Evolutionary conservation across 2,329 filamentous ascomycete genomes (phyloP).

Genomic region (Pestalotiopsis sp.): DNA sequence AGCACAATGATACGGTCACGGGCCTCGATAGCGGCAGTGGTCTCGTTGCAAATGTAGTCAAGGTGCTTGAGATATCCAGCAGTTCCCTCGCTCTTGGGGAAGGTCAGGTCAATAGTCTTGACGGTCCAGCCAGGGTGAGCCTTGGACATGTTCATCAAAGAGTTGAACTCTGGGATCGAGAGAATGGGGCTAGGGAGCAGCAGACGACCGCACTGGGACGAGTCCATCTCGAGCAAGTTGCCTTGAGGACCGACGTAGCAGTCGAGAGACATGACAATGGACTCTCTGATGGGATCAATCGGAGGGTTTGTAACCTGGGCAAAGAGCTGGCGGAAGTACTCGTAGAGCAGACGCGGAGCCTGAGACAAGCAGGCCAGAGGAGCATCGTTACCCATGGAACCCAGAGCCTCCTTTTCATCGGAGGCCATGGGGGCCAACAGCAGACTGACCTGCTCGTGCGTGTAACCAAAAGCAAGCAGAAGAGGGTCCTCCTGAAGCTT

Average conservation of each 20-base stretch:
- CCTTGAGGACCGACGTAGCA: conserved; percentile 96
- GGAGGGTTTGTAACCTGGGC: conserved; percentile 97
- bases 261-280: conserved; percentile 96
- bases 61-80: conserved; percentile 85
- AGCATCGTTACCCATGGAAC: conserved; percentile 97
- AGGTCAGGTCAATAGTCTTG: conserved; percentile 89
- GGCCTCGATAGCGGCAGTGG: conserved; percentile 80
- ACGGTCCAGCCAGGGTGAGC: conserved; percentile 82
- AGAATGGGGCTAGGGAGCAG: conserved; percentile 87
- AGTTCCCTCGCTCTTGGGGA: conserved; percentile 81
- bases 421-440: conserved; percentile 94
- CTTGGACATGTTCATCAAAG: conserved; percentile 75
- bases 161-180: conserved; percentile 88
- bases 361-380: conserved; percentile 90
- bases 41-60: conserved; percentile 84
- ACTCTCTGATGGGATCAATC: conserved; percentile 95
- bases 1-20: conserved; percentile 85
- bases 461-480: conserved; percentile 88
- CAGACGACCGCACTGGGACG: conserved; percentile 83
- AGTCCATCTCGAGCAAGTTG: conserved; percentile 91
- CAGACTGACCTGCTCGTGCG: conserved; percentile 91
- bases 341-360: conserved; percentile 85
- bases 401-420: conserved; percentile 94
- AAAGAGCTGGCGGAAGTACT: conserved; percentile 98
- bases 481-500: conserved; percentile 83